phyloP scores from a whole-genome alignment of 495 filamentous ascomycete genomes.

The Penicillium cosmopolitanum region DNA sequence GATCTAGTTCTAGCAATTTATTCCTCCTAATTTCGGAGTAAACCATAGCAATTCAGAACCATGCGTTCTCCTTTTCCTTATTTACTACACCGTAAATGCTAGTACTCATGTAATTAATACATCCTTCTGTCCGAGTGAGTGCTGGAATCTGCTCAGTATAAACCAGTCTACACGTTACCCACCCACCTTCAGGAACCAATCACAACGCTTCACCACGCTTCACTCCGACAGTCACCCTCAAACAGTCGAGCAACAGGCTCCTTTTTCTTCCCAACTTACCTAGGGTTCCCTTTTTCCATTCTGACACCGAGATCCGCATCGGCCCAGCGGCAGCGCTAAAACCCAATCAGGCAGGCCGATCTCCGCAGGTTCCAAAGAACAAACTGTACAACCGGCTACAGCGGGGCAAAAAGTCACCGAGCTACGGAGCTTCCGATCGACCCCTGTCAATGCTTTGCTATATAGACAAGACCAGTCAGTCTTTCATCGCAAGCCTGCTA shows the following conservation, averaged over 20 bases:
- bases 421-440: constrained; percentile 4
- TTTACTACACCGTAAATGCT: not conserved
- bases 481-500: not conserved
- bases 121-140: constrained; percentile 11
- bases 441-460: constrained; percentile 1
- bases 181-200: not conserved
- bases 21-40: not conserved
- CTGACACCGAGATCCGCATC: constrained; percentile 7
- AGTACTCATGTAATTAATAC: not conserved
- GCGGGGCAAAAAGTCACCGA: constrained; percentile 11
- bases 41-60: not conserved
- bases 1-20: not conserved
- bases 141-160: constrained; percentile 13
- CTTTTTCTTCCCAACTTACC: not conserved
- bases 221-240: no score
- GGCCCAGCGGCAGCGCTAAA: constrained; percentile 32
- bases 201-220: not conserved
- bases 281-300: not conserved
- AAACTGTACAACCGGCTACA: not conserved
- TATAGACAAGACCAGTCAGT: not conserved
- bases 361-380: constrained; percentile 7
- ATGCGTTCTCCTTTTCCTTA: not conserved
- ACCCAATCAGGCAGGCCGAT: constrained; percentile 10
- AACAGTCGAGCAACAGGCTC: no score
- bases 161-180: constrained; percentile 18